Conservation (phyloP, 2,329 filamentous ascomycete genomes). For the Neofusicoccum umdonicola region DNA sequence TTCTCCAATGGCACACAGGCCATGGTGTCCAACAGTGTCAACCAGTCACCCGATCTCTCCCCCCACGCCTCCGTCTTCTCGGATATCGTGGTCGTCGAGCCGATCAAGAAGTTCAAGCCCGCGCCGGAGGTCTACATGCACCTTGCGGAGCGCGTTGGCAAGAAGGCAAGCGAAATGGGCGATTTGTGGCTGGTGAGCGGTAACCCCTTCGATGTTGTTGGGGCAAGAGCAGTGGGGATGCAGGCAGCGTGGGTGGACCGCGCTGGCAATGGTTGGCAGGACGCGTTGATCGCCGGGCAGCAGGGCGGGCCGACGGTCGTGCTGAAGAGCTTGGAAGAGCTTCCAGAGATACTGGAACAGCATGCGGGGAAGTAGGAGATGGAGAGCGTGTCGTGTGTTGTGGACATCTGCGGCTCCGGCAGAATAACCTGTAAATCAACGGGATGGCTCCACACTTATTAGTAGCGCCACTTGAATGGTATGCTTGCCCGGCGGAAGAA, state of each 20-base stretch:
- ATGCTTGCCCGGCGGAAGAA: not conserved
- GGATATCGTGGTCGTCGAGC: conserved; percentile 60
- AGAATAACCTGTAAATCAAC: not conserved
- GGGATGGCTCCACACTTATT: not conserved
- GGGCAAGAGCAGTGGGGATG: conserved; percentile 61
- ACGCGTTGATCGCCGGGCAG: conserved; percentile 52
- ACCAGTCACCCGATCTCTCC: conserved; percentile 55
- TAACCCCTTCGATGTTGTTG: conserved; percentile 72
- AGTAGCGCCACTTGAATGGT: not conserved
- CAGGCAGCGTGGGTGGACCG: conserved; percentile 68
- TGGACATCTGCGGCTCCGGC: not conserved
- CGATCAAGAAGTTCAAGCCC: conserved; percentile 63
- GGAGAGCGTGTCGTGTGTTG: not conserved
- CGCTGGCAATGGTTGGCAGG: conserved; percentile 61
- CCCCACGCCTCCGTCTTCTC: conserved; percentile 32
- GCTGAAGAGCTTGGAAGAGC: conserved; percentile 57
- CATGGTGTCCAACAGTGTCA: conserved; percentile 63
- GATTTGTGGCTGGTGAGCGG: conserved; percentile 68
- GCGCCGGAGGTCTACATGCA: conserved; percentile 60
- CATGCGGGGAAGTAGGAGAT: not conserved
- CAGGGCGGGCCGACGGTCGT: conserved; percentile 50
- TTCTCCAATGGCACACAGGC: conserved; percentile 68
- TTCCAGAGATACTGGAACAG: conserved; percentile 43
- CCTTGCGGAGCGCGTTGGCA: conserved; percentile 53
- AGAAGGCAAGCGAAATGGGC: conserved; percentile 39